Evolutionary conservation across 768 basidiomycete species (phyloP).

Genomic region (Multifurca ochricompacta): DNA sequence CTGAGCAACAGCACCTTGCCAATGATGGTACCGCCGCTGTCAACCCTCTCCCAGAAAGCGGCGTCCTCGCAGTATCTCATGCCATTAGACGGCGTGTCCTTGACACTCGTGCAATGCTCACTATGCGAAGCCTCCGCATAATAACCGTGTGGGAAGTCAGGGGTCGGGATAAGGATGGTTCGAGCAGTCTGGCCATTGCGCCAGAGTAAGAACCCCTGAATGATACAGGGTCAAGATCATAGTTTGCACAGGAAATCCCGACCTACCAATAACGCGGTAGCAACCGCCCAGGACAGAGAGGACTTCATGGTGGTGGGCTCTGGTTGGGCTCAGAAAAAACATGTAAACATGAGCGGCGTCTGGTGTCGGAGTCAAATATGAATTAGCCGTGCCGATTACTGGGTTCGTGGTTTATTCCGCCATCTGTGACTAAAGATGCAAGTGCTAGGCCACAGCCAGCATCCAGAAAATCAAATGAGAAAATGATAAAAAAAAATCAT

Average conservation of each 20-base stretch:
- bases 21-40: conserved; percentile 31
- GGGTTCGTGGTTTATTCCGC: no score
- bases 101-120: conserved; percentile 38
- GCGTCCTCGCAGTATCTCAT: conserved; percentile 57
- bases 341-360: no score
- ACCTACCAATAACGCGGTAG: conserved; percentile 6
- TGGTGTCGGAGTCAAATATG: neutral
- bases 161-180: conserved; percentile 15
- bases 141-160: conserved; percentile 15
- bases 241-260: neutral
- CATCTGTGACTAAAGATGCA: no score
- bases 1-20: conserved; percentile 38
- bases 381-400: no score
- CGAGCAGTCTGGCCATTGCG: conserved; percentile 16
- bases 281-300: conserved; percentile 7
- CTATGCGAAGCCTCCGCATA: conserved; percentile 41
- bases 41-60: conserved; percentile 53
- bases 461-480: no score
- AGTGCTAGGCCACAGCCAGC: no score
- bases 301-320: conserved; percentile 8
- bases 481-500: no score
- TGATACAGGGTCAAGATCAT: neutral
- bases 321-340: neutral
- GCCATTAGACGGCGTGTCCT: conserved; percentile 26
- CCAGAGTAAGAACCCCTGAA: conserved; percentile 9